phyloP scores from a whole-genome alignment of 768 basidiomycete genomes.

The Boletus sp. region DNA sequence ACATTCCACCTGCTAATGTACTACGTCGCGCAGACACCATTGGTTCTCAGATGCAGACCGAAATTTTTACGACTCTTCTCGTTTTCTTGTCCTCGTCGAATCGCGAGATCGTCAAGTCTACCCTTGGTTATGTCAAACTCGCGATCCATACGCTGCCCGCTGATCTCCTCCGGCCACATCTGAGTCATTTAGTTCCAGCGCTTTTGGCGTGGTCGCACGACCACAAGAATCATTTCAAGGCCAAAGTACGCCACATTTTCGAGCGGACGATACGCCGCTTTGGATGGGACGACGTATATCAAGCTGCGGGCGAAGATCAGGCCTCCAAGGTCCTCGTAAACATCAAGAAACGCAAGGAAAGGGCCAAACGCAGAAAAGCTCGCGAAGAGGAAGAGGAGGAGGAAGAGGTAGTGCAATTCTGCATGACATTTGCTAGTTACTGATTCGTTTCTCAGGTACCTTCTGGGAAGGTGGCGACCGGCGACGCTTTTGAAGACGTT shows the following conservation, averaged over 20 bases:
- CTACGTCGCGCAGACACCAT: conserved; percentile 52
- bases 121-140: conserved; percentile 93
- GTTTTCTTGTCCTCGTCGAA: conserved; percentile 93
- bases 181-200: conserved; percentile 76
- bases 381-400: conserved; percentile 56
- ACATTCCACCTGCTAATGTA: neutral
- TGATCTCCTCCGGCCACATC: conserved; percentile 71
- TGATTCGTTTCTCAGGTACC: conserved; percentile 36
- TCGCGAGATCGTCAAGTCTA: conserved; percentile 96
- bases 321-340: conserved; percentile 87
- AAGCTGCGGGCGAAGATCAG: conserved; percentile 72
- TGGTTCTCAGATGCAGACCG: conserved; percentile 68
- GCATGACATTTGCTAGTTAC: neutral
- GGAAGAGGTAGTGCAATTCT: conserved; percentile 40
- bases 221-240: conserved; percentile 98
- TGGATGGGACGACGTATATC: conserved; percentile 80
- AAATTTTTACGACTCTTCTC: conserved; percentile 81
- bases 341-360: conserved; percentile 93
- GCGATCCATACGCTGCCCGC: conserved; percentile 80
- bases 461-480: conserved; percentile 51
- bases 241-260: conserved; percentile 94
- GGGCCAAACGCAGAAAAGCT: conserved; percentile 86
- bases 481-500: conserved; percentile 96
- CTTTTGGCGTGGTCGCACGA: conserved; percentile 93
- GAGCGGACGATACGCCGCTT: conserved; percentile 93